Percentiles rank a stretch among this genome's conserved stretches.
phyloP scores from a whole-genome alignment of 176 grass and related monocot genomes.

The Oryza rufipogon region DNA sequence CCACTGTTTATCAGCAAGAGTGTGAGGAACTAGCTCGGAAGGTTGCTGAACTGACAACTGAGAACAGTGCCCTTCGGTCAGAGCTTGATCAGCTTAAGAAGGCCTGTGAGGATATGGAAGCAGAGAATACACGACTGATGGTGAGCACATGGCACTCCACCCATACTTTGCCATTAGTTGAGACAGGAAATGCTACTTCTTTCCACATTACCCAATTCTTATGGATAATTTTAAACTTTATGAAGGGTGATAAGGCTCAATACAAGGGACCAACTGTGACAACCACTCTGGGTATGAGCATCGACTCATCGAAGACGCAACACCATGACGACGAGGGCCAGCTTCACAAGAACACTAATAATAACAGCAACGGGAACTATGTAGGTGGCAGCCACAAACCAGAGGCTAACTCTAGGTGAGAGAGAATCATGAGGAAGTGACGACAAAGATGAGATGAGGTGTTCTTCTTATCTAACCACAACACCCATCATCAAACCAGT shows the following conservation, averaged over 20 bases:
- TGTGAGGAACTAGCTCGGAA: slow-evolving; percentile 65
- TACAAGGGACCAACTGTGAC: slow-evolving; percentile 42
- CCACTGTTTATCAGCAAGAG: slow-evolving; percentile 63
- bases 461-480: slow-evolving; percentile 68
- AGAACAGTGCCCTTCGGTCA: slow-evolving; percentile 57
- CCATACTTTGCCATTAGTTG: slow-evolving; percentile 12
- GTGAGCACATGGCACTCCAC: slow-evolving; percentile 44
- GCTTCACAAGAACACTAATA: slow-evolving; percentile 52
- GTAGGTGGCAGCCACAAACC: slow-evolving; percentile 43
- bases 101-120: slow-evolving; percentile 63
- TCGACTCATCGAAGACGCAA: slow-evolving; percentile 42
- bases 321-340: slow-evolving; percentile 42
- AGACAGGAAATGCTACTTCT: slow-evolving; percentile 10
- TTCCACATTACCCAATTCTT: not conserved
- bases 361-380: slow-evolving; percentile 56
- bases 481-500: slow-evolving; percentile 64
- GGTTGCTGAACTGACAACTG: slow-evolving; percentile 66
- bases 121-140: slow-evolving; percentile 60
- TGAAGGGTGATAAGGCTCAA: slow-evolving; percentile 44
- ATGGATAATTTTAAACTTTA: slow-evolving; percentile 4
- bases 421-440: slow-evolving; percentile 32
- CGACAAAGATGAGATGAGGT: slow-evolving; percentile 64
- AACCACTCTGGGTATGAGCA: slow-evolving; percentile 58
- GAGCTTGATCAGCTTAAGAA: slow-evolving; percentile 76
- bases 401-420: slow-evolving; percentile 69